Evolutionary conservation across 2,329 filamentous ascomycete genomes (phyloP).

Genomic region (Erysiphe neolycopersici): DNA sequence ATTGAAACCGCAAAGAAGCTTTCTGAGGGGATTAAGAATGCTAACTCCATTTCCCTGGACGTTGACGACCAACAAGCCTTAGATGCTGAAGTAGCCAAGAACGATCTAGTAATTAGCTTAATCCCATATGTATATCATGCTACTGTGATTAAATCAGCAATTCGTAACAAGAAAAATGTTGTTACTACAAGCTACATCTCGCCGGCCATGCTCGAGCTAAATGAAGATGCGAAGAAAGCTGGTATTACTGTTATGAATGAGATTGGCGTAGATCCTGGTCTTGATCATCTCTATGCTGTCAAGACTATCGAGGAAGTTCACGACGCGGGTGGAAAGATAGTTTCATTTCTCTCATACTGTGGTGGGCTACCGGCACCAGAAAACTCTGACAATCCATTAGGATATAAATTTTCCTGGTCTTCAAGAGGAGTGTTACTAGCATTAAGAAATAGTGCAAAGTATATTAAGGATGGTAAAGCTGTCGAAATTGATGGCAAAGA

Average conservation of each 20-base stretch:
- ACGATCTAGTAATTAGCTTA: slow-evolving; percentile 53
- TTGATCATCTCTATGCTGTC: slow-evolving; percentile 52
- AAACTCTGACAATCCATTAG: slow-evolving; percentile 63
- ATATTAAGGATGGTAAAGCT: slow-evolving; percentile 53
- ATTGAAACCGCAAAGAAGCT: slow-evolving; percentile 53
- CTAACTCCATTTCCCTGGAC: slow-evolving; percentile 57
- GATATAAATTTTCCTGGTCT: slow-evolving; percentile 58
- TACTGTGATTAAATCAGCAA: slow-evolving; percentile 74
- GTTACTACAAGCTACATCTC: slow-evolving; percentile 89
- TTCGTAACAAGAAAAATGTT: slow-evolving; percentile 82
- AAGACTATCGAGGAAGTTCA: slow-evolving; percentile 80
- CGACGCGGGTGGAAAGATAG: slow-evolving; percentile 60
- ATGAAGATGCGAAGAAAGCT: slow-evolving; percentile 58
- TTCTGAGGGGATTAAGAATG: slow-evolving; percentile 41
- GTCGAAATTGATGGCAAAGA: slow-evolving; percentile 37
- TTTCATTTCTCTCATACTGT: slow-evolving; percentile 60
- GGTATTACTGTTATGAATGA: slow-evolving; percentile 97
- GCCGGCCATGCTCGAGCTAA: slow-evolving; percentile 73
- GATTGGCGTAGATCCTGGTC: slow-evolving; percentile 50
- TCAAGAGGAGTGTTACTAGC: slow-evolving; percentile 62
- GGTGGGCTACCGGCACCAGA: slow-evolving; percentile 50
- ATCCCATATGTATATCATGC: slow-evolving; percentile 87
- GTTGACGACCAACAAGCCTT: slow-evolving; percentile 52
- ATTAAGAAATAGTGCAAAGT: slow-evolving; percentile 61
- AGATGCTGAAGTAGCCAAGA: slow-evolving; percentile 53